Evolutionary conservation across 2,329 filamentous ascomycete genomes (phyloP), one percentile per base, ranked within the genome.

Genomic region (Kalmusia sp.): DNA sequence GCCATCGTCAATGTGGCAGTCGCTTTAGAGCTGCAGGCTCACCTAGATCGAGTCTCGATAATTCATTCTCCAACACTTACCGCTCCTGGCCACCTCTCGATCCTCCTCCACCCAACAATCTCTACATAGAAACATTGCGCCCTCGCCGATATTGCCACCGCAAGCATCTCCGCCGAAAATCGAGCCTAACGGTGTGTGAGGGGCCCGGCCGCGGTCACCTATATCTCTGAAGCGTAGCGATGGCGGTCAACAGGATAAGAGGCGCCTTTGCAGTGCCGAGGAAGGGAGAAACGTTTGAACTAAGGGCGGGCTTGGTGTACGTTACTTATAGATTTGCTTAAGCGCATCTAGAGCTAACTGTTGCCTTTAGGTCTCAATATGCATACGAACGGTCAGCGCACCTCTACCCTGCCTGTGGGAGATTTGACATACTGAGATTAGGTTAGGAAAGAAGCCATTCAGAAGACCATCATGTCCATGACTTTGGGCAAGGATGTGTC

Each of bases 391-490:
- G 86, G 84, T 86, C 76, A 63, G 66, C 63, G 43, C 48, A 33
- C 44, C 35, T 39, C 40, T 28, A 17, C 27, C 25, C 14, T 35
- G 11, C 41, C 40, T 33, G 9, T 37, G 19, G 27, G 45, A 38
- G 27, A 24, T 9, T n/a, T 11, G 22, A 38, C 38, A 59, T 67
- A 76, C 76, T 79, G 60, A 78, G 47, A 53, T 37, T 54, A 24
- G 34, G 50, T 39, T 57, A 86, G 92, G 70, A 99, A 99, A 78
- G 95, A 99, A 81, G 91, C 95, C 21, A 99, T 99, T 67, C 95
- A 99, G 75, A 98, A 96, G 84, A 99, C 95, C 61, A 99, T 99
- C 80, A 98, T 98, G 93, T 93, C 95, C 73, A 99, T 99, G 95
- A 99, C 95, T 1, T 77, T 99, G 66, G 95, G 95, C 76, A 99